phyloP scores from a whole-genome alignment of 139 green algal genomes.

The Tetradesmus lagerheimii region DNA sequence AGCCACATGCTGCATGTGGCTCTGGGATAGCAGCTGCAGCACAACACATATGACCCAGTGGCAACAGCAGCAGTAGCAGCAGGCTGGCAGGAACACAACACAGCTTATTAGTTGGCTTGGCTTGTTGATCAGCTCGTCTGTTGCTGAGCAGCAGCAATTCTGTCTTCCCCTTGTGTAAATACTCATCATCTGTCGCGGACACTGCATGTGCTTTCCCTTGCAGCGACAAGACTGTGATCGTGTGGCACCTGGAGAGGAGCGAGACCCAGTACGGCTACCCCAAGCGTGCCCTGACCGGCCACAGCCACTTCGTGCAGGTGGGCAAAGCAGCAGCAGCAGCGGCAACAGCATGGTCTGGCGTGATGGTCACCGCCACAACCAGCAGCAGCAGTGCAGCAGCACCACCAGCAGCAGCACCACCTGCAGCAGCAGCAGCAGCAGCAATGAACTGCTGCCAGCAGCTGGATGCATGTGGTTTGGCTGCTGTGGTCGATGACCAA shows the following conservation, averaged over 20 bases:
- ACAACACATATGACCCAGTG: background rate
- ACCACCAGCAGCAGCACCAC: background rate
- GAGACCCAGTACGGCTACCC: conserved; percentile 89
- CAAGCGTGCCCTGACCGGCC: conserved; percentile 84
- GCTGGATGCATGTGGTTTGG: background rate
- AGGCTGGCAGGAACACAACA: too few species aligned
- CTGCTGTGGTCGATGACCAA: background rate
- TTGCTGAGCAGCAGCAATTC: too few species aligned
- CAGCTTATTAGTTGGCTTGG: too few species aligned
- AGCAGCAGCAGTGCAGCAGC: background rate
- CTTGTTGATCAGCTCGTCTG: too few species aligned
- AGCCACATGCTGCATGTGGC: too few species aligned
- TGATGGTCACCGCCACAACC: too few species aligned
- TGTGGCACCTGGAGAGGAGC: conserved; percentile 92
- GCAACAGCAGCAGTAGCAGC: too few species aligned
- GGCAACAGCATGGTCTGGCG: too few species aligned
- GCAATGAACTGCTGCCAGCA: background rate
- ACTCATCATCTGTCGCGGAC: too few species aligned
- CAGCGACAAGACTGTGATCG: conserved; percentile 98
- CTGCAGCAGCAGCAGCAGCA: background rate
- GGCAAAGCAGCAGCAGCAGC: background rate
- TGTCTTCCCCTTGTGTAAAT: too few species aligned
- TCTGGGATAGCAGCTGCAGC: too few species aligned
- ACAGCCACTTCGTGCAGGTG: conserved; percentile 87
- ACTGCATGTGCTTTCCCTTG: background rate